Conservation (phyloP, 1,139 yeast genomes). For the Suhomyces taliae region DNA sequence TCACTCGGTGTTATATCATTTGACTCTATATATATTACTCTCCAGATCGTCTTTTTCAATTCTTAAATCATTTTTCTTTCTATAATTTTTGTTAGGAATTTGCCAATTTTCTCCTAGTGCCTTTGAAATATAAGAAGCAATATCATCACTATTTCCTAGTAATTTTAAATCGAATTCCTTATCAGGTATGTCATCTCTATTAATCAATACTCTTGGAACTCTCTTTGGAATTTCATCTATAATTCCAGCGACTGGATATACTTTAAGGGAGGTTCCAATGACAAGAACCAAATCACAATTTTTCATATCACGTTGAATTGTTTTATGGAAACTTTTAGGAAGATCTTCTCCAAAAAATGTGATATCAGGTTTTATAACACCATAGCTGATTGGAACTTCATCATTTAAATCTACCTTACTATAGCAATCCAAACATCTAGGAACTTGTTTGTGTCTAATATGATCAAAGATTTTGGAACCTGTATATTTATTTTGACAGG, state of each 20-base stretch:
- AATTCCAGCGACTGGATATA: conserved; percentile 93
- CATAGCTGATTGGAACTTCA: conserved; percentile 22
- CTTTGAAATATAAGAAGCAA: conserved; percentile 61
- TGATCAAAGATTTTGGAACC: conserved; percentile 67
- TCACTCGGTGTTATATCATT: background rate
- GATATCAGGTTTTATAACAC: conserved; percentile 88
- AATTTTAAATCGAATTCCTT: conserved; percentile 74
- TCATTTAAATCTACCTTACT: conserved; percentile 17
- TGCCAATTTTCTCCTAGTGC: conserved; percentile 14
- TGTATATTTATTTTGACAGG: conserved; percentile 66
- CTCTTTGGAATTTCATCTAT: conserved; percentile 65
- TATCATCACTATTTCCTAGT: conserved; percentile 85
- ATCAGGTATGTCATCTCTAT: conserved; percentile 64
- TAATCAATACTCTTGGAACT: conserved; percentile 82
- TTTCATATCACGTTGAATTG: conserved; percentile 17
- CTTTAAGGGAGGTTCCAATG: conserved; percentile 91
- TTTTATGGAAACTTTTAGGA: conserved; percentile 42
- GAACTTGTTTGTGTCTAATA: conserved; percentile 61
- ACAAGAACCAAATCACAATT: conserved; percentile 78
- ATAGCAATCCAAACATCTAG: conserved; percentile 74
- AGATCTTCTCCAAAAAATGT: conserved; percentile 91
- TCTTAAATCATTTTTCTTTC: conserved; percentile 1
- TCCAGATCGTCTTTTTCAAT: conserved; percentile 5
- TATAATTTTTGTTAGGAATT: conserved; percentile 11
- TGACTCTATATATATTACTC: conserved; percentile 10